Evolutionary conservation across 768 basidiomycete species (phyloP), one percentile per base, ranked within the genome.

Genomic region (Nidula microcarpa): DNA sequence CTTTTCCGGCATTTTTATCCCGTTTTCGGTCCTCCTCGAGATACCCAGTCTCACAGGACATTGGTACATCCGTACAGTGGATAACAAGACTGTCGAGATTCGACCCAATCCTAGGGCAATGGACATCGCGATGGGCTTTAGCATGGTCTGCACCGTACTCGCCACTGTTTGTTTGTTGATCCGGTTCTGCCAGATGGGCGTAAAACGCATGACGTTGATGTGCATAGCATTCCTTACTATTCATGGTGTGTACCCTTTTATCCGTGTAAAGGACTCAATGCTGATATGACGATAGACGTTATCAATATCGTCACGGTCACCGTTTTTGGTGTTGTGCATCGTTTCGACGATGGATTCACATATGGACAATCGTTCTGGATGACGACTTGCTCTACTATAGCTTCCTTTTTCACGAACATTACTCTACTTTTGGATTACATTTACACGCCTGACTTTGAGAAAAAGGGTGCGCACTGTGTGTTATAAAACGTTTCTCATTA

Each of bases 11-110:
- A 73, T 87, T 39, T 64, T 84, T 55, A 81, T 89, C 36, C 87
- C 89, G 0, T 90, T 94, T 60, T 80, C 86, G 14, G 87, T 92
- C 47, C 74, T 94, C n/a, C 74, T 93, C 33, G 87, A 88, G 60
- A 89, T 94, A 32, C 91, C 91, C 0, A 86, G 87, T 13, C 68
- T 92, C 9, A 92, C 89, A 1, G 85, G 84, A 54, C 76, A 79
- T 50, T 89, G 88, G 89, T 89, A 85, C 56, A 77, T 87, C 53
- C 77, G 76, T 5, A 89, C 81, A 0, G 68, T 73, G 33, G 63
- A 71, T 16, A 68, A 78, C 53, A 41, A 74, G 4, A 58, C 61
- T 3, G 68, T 85, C 1, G 78, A 86, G 35, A 72, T 65, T 5
- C 74, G 68, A 47, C 63, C 65, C 10, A 91, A 91, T 51, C 74